Base-by-base conservation (phyloP, 257 asterid genomes). In the Fraxinus quadrangulata region DNA sequence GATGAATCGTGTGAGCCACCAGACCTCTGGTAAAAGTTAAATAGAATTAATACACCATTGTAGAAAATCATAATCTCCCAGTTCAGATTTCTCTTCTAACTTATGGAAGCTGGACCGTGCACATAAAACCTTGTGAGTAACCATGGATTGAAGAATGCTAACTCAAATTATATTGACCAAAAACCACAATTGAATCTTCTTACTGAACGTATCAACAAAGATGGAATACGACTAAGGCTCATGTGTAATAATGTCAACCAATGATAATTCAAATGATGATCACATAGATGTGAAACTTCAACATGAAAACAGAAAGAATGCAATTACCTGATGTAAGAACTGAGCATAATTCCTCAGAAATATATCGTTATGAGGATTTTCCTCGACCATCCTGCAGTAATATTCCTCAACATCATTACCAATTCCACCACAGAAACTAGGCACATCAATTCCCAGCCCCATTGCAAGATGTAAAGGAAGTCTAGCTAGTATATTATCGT, bases 401-500 rank as follows among this genome's bases (percentile, higher is more conserved):
- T 81, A 79, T 65, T 87, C 94, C 79, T 92, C 98, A 33, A 59
- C 73, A 37, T 39, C 68, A 47, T 40, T 37, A 59, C 69, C 77
- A 30, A 68, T 56, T 33, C 73, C 51, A 19, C 77, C 70, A 31
- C 78, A 81, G 82, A 86, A 70, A 72, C 84, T 81, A 67, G 81
- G 24, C 5, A 40, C 49, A 70, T 82, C 78, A 26, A 90, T 75
- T 81, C 97, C 96, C 30, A 89, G 87, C 31, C 98, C 97, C 84
- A 84, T 79, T 3, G 97, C 97, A 13, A 92, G 95, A 74, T 94
- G 97, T 34, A 91, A 74, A 23, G 89, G 86, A 49, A 97, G 90
- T 79, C 96, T 94, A 39, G 89, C 71, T 5, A 92, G 95, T 59
- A 84, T 85, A 66, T 73, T 78, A 73, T 78, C 90, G 67, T 87